Evolutionary conservation across 2,329 filamentous ascomycete genomes (phyloP), one percentile per base, ranked within the genome.

Genomic region (Fusarium sp.): DNA sequence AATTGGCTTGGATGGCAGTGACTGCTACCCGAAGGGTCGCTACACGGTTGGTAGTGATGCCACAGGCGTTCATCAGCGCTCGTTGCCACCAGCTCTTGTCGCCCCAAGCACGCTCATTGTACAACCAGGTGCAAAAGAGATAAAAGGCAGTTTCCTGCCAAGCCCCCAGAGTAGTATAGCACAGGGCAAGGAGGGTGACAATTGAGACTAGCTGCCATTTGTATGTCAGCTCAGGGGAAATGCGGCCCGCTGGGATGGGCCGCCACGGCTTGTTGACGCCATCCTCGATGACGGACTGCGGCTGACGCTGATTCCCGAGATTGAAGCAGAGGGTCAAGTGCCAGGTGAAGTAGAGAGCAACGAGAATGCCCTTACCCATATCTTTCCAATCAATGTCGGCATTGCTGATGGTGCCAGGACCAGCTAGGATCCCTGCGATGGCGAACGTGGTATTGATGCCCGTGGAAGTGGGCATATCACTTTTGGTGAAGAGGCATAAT

Each of bases 221-320:
- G 22, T 71, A 65, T 3, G 79, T 65, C 36, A 77, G 26, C 8
- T 76, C 71, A 12, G 78, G 24, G 42, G 75, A 79, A 16, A 83
- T 71, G 3, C 75, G 73, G 6, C 77, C 76, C 10, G 78, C 73
- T 8, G 77, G 74, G 7, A 80, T 75, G 1, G 80, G 78, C 0
- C 80, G 75, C 78, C 78, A 82, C 15, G 82, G 81, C 59, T 85
- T 85, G 77, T 85, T 85, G 56, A 82, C 57, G 0, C 47, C 36
- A 70, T 85, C 84, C 64, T 85, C 84, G 2, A 68, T 50, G 14
- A 83, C 70, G 7, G 82, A 77, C 7, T 70, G 72, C 5, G 77
- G 70, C 6, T 73, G 69, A 6, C 82, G 78, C 61, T 85, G 83
- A 70, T 85, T 85, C 38, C 80, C 78, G 16, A 84, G 76, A 42